Conservation (phyloP, 495 filamentous ascomycete genomes). For the Annulohypoxylon nitens region DNA sequence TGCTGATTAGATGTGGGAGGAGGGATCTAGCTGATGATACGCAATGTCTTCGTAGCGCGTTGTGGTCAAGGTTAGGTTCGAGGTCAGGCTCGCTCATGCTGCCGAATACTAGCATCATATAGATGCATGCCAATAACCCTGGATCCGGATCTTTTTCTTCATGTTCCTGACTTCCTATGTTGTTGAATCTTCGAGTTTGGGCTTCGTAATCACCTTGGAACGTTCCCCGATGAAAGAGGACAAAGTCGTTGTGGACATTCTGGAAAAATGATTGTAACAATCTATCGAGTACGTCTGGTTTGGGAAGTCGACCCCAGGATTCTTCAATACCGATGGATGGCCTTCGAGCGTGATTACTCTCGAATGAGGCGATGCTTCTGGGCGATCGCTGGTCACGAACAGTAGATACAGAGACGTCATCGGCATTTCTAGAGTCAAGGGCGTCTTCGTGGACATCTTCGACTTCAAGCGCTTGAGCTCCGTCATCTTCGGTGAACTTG, state of each 20-base stretch:
- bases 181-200: conserved; percentile 26
- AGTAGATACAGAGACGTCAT: conserved; percentile 16
- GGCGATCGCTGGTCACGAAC: conserved; percentile 25
- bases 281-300: conserved; percentile 50
- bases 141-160: conserved; percentile 24
- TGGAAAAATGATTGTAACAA: conserved; percentile 59
- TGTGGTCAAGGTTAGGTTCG: conserved; percentile 44
- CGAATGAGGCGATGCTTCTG: conserved; percentile 19
- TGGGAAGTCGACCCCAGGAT: conserved; percentile 36
- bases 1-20: conserved; percentile 52
- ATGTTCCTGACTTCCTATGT: conserved; percentile 2
- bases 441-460: conserved; percentile 15
- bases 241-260: conserved; percentile 58
- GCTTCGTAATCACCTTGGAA: conserved; percentile 58
- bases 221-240: conserved; percentile 58
- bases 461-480: conserved; percentile 31
- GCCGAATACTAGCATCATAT: conserved; percentile 60
- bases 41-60: conserved; percentile 49
- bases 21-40: conserved; percentile 47
- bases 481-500: conserved; percentile 34
- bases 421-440: conserved; percentile 1
- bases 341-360: conserved; percentile 18
- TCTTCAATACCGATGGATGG: conserved; percentile 16
- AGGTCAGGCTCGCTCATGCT: conserved; percentile 46
- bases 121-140: conserved; percentile 59